Base-by-base conservation (phyloP, 306 rosid genomes). In the Quercus cerris region DNA sequence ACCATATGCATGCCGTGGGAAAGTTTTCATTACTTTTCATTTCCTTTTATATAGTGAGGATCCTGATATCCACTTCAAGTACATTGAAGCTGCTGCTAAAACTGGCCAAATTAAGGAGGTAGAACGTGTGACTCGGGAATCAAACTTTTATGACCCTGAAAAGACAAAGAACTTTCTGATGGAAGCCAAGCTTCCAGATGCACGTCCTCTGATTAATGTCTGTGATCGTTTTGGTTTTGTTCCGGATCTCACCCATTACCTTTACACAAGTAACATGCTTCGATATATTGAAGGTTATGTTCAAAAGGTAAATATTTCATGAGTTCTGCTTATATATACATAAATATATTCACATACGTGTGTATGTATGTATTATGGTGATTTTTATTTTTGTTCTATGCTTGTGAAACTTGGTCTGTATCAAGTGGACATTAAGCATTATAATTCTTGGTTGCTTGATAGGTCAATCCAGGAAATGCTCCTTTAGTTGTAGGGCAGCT, bases 31-130 rank as follows among this genome's bases (percentile, higher is more conserved):
- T 64, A 64, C 41, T 14, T 28, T 30, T 52, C 75, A 20, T 18
- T 72, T 67, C 63, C 75, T 28, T 56, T 72, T 81, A 49, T 77
- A 55, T 86, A 92, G 98, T 87, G 97, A 90, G 94, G 97, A 90
- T 87, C 97, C 97, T 81, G 97, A 94, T 46, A 86, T 96, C 80
- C 99, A 96, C 91, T 96, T 93, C 76, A 96, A 96, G 94, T 96
- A 96, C 94, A 91, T 96, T 62, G 99, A 96, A 82, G 89, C 99
- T n/a, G 99, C 99, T 76, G 99, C 99, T n/a, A 96, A 94, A 89
- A 96, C 98, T 80, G 99, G 99, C 51, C 99, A 96, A 81, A 96
- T 96, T 80, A 96, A 96, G 84, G 99, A 96, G 85, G 99, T 96
- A 1, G 99, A 96, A 85, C 98, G 99, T 25, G 98, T 96, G 78